Conservation (phyloP, 257 asterid genomes). For the Lithospermum erythrorhizon region DNA sequence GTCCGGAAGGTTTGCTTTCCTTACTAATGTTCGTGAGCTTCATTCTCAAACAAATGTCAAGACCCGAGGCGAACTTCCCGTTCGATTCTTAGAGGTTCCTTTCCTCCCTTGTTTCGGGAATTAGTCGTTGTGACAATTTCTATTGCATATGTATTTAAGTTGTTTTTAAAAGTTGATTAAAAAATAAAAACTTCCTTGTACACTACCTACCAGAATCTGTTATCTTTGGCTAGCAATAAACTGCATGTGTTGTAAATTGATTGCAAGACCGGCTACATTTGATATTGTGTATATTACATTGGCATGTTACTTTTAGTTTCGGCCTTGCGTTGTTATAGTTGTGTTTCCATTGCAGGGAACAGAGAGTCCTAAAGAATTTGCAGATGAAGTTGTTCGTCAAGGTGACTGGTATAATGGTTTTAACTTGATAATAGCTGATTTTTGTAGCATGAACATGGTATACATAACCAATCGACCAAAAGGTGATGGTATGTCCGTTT, state of each 20-base stretch:
- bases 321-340: neutral
- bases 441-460: slow-evolving; percentile 55
- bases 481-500: slow-evolving; percentile 20
- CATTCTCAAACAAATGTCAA: slow-evolving; percentile 15
- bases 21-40: slow-evolving; percentile 69
- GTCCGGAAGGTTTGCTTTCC: slow-evolving; percentile 53
- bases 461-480: slow-evolving; percentile 69
- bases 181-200: too few species aligned
- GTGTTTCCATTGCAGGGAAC: slow-evolving; percentile 27
- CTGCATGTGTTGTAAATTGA: too few species aligned
- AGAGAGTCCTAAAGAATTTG: slow-evolving; percentile 53
- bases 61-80: slow-evolving; percentile 69
- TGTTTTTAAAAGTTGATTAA: too few species aligned
- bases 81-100: slow-evolving; percentile 55
- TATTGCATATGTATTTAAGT: too few species aligned
- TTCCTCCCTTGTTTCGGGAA: neutral
- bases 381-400: slow-evolving; percentile 45
- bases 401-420: slow-evolving; percentile 47
- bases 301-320: too few species aligned
- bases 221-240: too few species aligned
- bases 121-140: too few species aligned
- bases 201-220: too few species aligned
- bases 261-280: too few species aligned
- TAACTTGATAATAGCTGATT: slow-evolving; percentile 64
- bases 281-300: too few species aligned